These are phyloP conservation scores for Tetrapyrgos nigripes DNA, from an alignment of 1,284 basidiomycete species.

Conservation along the genomic window DNA sequence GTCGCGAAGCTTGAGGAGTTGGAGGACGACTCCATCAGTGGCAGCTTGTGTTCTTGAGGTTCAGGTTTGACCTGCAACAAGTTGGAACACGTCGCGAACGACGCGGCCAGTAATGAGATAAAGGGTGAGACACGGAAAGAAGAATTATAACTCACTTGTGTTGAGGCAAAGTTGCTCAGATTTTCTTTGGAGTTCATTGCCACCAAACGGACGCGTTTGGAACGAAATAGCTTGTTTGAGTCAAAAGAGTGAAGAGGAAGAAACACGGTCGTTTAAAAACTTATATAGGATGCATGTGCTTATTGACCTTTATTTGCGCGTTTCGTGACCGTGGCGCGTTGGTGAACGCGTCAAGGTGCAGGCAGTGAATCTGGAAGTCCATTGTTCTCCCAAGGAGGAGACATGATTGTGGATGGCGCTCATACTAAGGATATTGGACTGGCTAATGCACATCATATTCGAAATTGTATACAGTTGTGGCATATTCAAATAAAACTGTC, in stretches of 20 bases:
- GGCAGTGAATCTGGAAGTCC: too few species aligned
- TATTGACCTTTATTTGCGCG: too few species aligned
- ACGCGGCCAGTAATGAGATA: background rate
- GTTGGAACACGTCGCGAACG: conserved; percentile 9
- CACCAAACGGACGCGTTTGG: background rate
- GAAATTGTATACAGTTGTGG: too few species aligned
- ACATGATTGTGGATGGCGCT: too few species aligned
- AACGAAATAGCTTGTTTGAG: background rate
- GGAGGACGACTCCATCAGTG: conserved; percentile 26
- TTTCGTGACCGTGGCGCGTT: too few species aligned
- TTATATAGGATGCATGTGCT: too few species aligned
- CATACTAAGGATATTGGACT: too few species aligned
- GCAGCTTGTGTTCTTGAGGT: conserved; percentile 39
- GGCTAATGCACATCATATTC: too few species aligned
- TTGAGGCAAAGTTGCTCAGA: conserved; percentile 11
- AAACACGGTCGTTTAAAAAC: too few species aligned
- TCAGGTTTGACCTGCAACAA: conserved; percentile 45
- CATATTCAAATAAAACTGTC: background rate
- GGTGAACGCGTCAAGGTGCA: too few species aligned
- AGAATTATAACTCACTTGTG: conserved; percentile 8
- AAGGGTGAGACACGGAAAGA: background rate
- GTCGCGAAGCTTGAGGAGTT: conserved; percentile 16
- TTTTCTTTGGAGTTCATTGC: conserved; percentile 39
- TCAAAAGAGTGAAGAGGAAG: background rate
- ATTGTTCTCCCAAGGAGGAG: too few species aligned